These are phyloP conservation scores for Phalaenopsis aphrodite DNA, from an alignment of 106 monocot species.

Conservation along the genomic window DNA sequence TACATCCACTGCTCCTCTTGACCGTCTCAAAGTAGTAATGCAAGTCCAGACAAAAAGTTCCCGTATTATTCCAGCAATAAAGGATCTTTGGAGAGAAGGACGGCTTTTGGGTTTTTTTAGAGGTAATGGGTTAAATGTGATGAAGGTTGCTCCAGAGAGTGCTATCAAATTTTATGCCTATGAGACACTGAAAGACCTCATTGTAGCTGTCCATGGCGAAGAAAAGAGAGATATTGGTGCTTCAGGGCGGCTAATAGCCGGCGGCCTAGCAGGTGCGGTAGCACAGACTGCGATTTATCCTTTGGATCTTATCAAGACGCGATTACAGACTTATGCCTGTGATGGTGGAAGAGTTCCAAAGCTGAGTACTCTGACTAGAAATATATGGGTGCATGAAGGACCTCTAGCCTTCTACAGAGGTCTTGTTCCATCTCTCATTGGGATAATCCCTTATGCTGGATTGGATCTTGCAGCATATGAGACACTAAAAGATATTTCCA, in stretches of 20 bases:
- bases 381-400: conserved; percentile 85
- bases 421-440: conserved; percentile 69
- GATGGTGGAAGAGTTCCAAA: conserved; percentile 53
- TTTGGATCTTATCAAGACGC: conserved; percentile 85
- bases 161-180: conserved; percentile 88
- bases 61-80: conserved; percentile 49
- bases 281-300: conserved; percentile 95
- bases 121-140: conserved; percentile 90
- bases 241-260: conserved; percentile 66
- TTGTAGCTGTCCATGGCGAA: conserved; percentile 48
- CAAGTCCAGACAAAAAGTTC: conserved; percentile 68
- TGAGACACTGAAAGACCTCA: conserved; percentile 75
- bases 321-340: conserved; percentile 67
- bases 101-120: conserved; percentile 58
- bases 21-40: conserved; percentile 79
- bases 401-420: conserved; percentile 91
- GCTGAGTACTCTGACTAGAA: conserved; percentile 50
- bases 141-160: conserved; percentile 93
- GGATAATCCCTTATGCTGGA: conserved; percentile 96
- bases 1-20: conserved; percentile 88
- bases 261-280: conserved; percentile 84
- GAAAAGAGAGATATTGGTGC: conserved; percentile 71
- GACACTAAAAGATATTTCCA: conserved; percentile 85
- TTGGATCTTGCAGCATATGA: conserved; percentile 94
- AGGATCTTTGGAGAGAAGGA: conserved; percentile 75